These are phyloP conservation scores for Kockovaella imperatae DNA, from an alignment of 768 basidiomycete species.

Conservation along the genomic window DNA sequence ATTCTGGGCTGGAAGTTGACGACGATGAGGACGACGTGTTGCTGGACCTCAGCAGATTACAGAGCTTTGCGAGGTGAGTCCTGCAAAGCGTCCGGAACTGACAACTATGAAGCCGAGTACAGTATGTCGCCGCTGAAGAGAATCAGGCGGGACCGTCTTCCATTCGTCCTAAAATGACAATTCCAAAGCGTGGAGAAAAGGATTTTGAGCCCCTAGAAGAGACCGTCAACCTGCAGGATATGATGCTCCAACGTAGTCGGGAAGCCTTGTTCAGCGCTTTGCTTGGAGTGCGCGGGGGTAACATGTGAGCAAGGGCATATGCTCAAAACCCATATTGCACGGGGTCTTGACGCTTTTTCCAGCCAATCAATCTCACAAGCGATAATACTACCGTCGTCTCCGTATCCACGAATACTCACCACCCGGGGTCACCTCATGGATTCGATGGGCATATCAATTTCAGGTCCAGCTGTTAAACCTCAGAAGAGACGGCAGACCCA, in stretches of 20 bases:
- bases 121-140: no score
- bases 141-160: no score
- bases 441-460: conserved; percentile 68
- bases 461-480: conserved; percentile 22
- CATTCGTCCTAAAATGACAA: conserved; percentile 48
- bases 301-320: conserved; percentile 56
- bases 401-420: conserved; percentile 36
- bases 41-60: neutral
- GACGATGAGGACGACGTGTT: neutral
- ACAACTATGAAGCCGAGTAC: no score
- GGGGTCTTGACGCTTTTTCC: neutral
- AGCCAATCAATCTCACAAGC: conserved; percentile 46
- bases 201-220: conserved; percentile 76
- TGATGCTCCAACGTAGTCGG: conserved; percentile 70
- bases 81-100: no score
- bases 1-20: conserved; percentile 1
- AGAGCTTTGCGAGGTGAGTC: neutral
- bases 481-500: no score
- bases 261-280: conserved; percentile 82
- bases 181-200: conserved; percentile 95
- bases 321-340: neutral
- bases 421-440: conserved; percentile 72
- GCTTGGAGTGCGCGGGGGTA: conserved; percentile 62
- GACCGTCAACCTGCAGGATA: conserved; percentile 55
- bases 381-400: conserved; percentile 19